Evolutionary conservation across 345 rosid genomes (phyloP).

Genomic region (Syzygium jambos): DNA sequence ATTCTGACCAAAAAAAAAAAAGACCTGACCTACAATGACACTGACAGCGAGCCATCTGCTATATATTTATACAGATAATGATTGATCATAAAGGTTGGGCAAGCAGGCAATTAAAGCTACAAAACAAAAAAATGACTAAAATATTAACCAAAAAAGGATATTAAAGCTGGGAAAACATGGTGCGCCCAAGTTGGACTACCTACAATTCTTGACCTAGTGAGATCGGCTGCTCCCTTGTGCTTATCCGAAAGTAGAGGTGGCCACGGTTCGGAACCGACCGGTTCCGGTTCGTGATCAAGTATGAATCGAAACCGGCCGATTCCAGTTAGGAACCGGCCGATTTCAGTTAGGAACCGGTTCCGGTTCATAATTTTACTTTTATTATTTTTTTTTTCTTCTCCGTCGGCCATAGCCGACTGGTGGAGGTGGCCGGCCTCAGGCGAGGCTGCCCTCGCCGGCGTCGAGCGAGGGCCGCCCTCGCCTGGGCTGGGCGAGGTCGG

Average conservation of each 20-base stretch:
- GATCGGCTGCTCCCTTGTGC: conserved; percentile 1
- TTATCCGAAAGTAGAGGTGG: conserved; percentile 15
- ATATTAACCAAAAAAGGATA: not conserved
- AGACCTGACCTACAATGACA: not conserved
- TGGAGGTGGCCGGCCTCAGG: no score
- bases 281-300: no score
- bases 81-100: not conserved
- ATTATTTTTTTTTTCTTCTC: no score
- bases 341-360: no score
- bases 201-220: conserved; percentile 13
- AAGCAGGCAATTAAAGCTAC: not conserved
- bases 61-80: not conserved
- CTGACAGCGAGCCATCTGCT: not conserved
- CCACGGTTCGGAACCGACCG: no score
- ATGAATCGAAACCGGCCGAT: no score
- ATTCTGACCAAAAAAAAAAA: not conserved
- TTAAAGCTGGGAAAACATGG: not conserved
- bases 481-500: no score
- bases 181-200: conserved; percentile 1
- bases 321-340: no score
- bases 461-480: no score
- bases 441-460: no score
- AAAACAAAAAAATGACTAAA: not conserved
- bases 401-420: no score
- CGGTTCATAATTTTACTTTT: no score